Conservation (phyloP, 805 yeast genomes). For the Myxozyma geophila region DNA sequence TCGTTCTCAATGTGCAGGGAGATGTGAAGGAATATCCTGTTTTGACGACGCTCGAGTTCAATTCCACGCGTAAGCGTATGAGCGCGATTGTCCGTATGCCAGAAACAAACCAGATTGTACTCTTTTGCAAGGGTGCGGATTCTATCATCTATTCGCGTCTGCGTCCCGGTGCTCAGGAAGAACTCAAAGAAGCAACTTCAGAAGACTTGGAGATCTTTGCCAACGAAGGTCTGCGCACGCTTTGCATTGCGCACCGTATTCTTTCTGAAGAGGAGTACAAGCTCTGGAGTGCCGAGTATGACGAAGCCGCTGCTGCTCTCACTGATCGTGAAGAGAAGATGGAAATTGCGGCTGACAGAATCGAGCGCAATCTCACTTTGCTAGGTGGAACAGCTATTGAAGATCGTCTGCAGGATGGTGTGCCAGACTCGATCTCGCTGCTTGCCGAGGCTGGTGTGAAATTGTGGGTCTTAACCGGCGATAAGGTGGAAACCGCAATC, state of each 20-base stretch:
- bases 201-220: conserved; percentile 70
- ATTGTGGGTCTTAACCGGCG: conserved; percentile 84
- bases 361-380: conserved; percentile 61
- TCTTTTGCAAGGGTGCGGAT: conserved; percentile 77
- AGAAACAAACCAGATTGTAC: conserved; percentile 48
- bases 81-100: conserved; percentile 64
- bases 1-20: conserved; percentile 55
- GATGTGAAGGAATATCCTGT: conserved; percentile 52
- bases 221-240: conserved; percentile 76
- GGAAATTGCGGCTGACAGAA: conserved; percentile 59
- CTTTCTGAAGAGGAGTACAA: conserved; percentile 53
- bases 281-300: conserved; percentile 61
- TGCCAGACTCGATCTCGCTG: conserved; percentile 70
- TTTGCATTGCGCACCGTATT: conserved; percentile 66
- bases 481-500: conserved; percentile 81
- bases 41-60: conserved; percentile 63
- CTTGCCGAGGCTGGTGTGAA: conserved; percentile 75
- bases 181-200: conserved; percentile 60
- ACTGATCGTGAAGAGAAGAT: conserved; percentile 63
- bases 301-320: conserved; percentile 60
- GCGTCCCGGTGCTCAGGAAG: conserved; percentile 48
- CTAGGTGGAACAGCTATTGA: conserved; percentile 85
- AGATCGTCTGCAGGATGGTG: conserved; percentile 77
- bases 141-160: conserved; percentile 63
- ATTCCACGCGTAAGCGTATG: conserved; percentile 79